A percentile compares a stretch with the other conserved stretches of the same genome.
Evolutionary conservation across 768 basidiomycete genomes (phyloP).

Genomic region (Gyrodon lividus): DNA sequence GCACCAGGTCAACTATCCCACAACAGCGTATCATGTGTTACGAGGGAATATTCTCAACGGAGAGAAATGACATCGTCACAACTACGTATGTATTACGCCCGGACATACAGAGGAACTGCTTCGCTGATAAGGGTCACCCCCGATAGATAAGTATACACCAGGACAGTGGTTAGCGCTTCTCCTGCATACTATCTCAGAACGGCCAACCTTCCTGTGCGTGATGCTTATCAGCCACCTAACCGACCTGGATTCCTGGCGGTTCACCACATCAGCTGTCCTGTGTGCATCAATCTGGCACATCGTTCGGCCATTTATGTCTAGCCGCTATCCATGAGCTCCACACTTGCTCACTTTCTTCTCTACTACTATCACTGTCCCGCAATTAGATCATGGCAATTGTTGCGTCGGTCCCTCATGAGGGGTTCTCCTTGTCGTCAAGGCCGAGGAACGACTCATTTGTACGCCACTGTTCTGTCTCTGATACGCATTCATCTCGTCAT

Average conservation of each 20-base stretch:
- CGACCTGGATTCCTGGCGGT: background rate
- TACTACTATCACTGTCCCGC: background rate
- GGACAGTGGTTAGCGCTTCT: slow-evolving; percentile 11
- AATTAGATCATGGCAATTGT: background rate
- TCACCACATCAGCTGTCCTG: slow-evolving; percentile 16
- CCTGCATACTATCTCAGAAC: background rate
- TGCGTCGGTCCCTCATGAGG: background rate
- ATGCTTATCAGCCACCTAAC: slow-evolving; percentile 2
- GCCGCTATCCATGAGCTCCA: background rate
- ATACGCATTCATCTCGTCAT: background rate
- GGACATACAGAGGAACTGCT: background rate
- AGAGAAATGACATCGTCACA: background rate
- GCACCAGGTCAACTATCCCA: background rate
- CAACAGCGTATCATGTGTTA: background rate
- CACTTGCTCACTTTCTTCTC: background rate
- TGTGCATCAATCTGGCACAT: background rate
- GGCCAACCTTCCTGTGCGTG: background rate
- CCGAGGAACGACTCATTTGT: slow-evolving; percentile 14
- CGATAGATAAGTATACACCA: slow-evolving; percentile 18
- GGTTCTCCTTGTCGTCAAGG: background rate
- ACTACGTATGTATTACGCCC: background rate
- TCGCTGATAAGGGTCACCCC: slow-evolving; percentile 3
- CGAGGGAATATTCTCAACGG: slow-evolving; percentile 1
- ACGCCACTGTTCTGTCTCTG: slow-evolving; percentile 8
- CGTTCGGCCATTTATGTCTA: slow-evolving; percentile 18